Percentiles rank a stretch among this genome's conserved stretches.
Evolutionary conservation across 106 monocot species (phyloP).

Genomic region (Alisma plantagoaquatica): DNA sequence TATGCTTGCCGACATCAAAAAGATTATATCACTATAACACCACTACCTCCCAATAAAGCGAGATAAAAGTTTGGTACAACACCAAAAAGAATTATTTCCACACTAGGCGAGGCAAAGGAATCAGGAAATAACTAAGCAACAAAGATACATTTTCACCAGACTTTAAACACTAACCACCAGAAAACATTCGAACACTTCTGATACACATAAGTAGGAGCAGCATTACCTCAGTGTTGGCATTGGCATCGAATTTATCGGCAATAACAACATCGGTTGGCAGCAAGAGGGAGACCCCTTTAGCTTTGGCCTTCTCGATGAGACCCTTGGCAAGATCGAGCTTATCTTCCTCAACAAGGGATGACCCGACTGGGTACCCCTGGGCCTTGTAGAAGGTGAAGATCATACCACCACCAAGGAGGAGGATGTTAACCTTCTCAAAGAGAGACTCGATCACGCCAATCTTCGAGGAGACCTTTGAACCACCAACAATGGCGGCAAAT

Average conservation of each 20-base stretch:
- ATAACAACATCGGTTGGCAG: constrained; percentile 2
- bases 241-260: background rate
- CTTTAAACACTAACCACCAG: too few species aligned
- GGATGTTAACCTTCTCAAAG: constrained; percentile 4
- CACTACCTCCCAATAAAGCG: too few species aligned
- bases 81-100: too few species aligned
- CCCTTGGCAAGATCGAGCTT: background rate
- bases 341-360: constrained; percentile 3
- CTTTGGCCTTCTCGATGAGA: constrained; percentile 1
- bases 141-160: too few species aligned
- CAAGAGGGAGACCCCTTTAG: background rate
- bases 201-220: too few species aligned
- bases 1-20: too few species aligned
- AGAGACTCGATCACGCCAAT: constrained; percentile 2
- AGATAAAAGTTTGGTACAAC: too few species aligned
- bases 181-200: too few species aligned
- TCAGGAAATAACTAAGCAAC: too few species aligned
- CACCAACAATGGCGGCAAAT: constrained; percentile 2
- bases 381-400: too few species aligned
- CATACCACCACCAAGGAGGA: constrained; percentile 6
- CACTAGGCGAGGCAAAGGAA: too few species aligned
- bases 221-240: constrained; percentile 1
- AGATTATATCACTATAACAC: too few species aligned
- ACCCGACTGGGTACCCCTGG: background rate
- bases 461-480: constrained; percentile 3